Base-by-base conservation (phyloP, 116 monocot genomes). In the Posidonia oceanica region DNA sequence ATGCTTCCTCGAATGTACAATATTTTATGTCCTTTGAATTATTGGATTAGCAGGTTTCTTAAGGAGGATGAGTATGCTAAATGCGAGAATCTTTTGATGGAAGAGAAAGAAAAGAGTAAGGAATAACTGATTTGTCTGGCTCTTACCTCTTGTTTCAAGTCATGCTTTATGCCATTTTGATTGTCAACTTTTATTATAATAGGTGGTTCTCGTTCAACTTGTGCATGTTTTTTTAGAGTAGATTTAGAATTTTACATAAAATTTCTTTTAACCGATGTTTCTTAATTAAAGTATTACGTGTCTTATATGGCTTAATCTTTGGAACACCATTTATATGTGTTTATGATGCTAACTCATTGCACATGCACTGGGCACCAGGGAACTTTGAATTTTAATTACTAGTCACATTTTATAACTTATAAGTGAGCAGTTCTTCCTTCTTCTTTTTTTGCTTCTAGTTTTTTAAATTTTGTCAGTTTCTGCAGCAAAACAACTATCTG, bases 101-200 rank as follows among this genome's bases (percentile, higher is more conserved):
- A 54, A 68, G 68, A 68, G 36, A 68, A 68, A 68, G 53, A 68
- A 68, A 68, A 68, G 36, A 17, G 68, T 68, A 18, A 53, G 68
- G 41, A 15, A 6, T 42, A 65, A 16, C 40, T 65, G 4, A 39
- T 3, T 18, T n/a, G n/a, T 16, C 7, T 65, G 4, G 36, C 13
- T 61, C 10, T 36, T 61, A 14, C 36, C 18, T 15, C 61, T 36
- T 61, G 61, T 48, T 48, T 48, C 2, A 5, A 23, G 21, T 61
- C 10, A 13, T 12, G 61, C 12, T 61, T 61, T 61, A 4, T 29
- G 21, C 61, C 13, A 3, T 7, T 61, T 61, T 18, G 36, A 36
- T 29, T 61, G 61, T 36, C 14, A 12, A 12, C 61, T 23, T 22
- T 29, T 61, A 61, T 23, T 4, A 13, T 61, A 61, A 13, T 29